Evolutionary conservation across 495 filamentous ascomycete genomes (phyloP).

Genomic region (Xylaria cubensis): DNA sequence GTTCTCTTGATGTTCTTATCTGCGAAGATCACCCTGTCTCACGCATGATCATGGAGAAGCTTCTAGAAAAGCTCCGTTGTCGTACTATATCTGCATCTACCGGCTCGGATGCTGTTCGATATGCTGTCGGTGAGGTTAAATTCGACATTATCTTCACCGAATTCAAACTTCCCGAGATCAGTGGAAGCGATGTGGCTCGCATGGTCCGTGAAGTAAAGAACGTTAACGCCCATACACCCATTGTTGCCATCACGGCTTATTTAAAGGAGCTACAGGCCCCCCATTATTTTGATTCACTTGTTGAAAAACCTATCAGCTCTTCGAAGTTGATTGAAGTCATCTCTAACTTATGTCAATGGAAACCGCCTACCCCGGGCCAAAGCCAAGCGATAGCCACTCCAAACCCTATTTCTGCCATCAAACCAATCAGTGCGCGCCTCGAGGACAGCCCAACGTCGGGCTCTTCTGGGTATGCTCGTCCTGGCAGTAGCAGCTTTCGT

Average conservation of each 20-base stretch:
- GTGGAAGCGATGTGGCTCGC: constrained; percentile 90
- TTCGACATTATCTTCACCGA: constrained; percentile 99
- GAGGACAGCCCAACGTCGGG: constrained; percentile 87
- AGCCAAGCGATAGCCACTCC: constrained; percentile 47
- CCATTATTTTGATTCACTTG: constrained; percentile 91
- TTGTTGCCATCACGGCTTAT: constrained; percentile 97
- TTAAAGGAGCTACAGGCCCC: constrained; percentile 92
- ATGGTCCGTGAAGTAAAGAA: constrained; percentile 98
- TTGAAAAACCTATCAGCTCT: constrained; percentile 93
- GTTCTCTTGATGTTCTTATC: constrained; percentile 90
- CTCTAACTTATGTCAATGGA: constrained; percentile 89
- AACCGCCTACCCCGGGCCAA: constrained; percentile 68
- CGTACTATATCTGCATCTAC: constrained; percentile 91
- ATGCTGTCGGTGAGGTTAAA: constrained; percentile 89
- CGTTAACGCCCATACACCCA: constrained; percentile 90
- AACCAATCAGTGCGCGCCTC: constrained; percentile 63
- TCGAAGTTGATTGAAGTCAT: constrained; percentile 87
- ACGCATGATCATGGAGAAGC: constrained; percentile 92
- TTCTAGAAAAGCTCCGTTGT: constrained; percentile 93
- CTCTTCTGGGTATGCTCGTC: constrained; percentile 74
- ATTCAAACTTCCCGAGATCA: constrained; percentile 91
- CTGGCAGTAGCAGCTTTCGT: constrained; percentile 74
- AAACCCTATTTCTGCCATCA: constrained; percentile 66
- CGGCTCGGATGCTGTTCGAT: constrained; percentile 88
- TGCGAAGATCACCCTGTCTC: constrained; percentile 99